Percentiles rank a stretch among this genome's conserved stretches.
phyloP scores from a whole-genome alignment of 2,329 filamentous ascomycete genomes.

The Aspergillus caelatus region DNA sequence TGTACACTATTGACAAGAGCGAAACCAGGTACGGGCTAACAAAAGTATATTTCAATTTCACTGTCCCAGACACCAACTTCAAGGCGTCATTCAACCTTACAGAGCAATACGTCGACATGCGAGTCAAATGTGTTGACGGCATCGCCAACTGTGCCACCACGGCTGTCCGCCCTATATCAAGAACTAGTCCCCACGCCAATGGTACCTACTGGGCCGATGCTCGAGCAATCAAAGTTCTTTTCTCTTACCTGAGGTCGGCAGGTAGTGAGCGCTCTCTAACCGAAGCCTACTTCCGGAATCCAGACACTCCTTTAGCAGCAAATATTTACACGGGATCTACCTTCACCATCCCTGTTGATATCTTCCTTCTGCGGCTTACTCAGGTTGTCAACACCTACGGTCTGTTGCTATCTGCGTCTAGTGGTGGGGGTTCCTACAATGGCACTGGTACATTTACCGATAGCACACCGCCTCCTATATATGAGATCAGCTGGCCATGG shows the following conservation, averaged over 20 bases:
- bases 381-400: conserved; percentile 6
- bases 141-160: too few relatives aligned
- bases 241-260: fast-evolving
- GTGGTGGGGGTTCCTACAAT: not conserved
- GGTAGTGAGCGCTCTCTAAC: not conserved
- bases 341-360: not conserved
- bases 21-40: too few relatives aligned
- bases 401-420: not conserved
- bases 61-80: too few relatives aligned
- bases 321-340: not conserved
- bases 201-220: too few relatives aligned
- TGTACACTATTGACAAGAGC: too few relatives aligned
- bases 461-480: not conserved
- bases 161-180: too few relatives aligned
- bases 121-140: too few relatives aligned
- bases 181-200: too few relatives aligned
- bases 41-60: too few relatives aligned
- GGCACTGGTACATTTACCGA: not conserved
- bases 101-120: too few relatives aligned
- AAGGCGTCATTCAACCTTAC: too few relatives aligned
- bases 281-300: conserved; percentile 3
- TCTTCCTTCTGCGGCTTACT: not conserved
- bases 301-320: not conserved
- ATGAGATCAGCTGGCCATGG: not conserved
- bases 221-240: too few relatives aligned